Conservation (phyloP, 169 alveolate genomes). For the Cryptosporidium meleagridis region DNA sequence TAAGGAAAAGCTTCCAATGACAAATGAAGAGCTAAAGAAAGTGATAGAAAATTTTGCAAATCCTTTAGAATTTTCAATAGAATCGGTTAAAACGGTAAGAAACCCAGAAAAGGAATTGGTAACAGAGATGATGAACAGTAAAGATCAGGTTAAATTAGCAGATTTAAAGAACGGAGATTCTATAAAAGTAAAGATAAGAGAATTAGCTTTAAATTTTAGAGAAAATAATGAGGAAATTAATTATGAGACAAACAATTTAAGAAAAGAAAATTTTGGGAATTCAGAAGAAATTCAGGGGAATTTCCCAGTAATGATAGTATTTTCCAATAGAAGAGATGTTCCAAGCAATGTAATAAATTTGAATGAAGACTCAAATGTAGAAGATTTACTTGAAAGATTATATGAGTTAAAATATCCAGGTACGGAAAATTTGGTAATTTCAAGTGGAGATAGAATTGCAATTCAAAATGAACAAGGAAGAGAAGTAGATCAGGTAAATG, state of each 20-base stretch:
- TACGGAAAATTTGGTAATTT: not conserved
- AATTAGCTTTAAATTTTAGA: not conserved
- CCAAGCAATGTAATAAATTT: not conserved
- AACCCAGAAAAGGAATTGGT: conserved; percentile 11
- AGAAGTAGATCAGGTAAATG: not conserved
- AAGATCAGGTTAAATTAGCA: not conserved
- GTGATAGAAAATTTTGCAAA: not conserved
- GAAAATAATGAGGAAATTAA: not conserved
- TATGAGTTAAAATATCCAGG: conserved; percentile 10
- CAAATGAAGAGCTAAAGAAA: not conserved
- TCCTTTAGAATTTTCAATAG: conserved; percentile 16
- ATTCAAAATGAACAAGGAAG: conserved; percentile 27
- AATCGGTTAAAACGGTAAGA: conserved; percentile 6
- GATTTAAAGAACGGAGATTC: conserved; percentile 32
- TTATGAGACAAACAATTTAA: not conserved
- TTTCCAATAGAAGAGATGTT: conserved; percentile 6
- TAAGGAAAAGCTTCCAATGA: conserved; percentile 13
- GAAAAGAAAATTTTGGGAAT: not conserved
- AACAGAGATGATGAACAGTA: not conserved
- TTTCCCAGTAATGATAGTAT: conserved; percentile 19
- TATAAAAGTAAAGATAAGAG: conserved; percentile 3
- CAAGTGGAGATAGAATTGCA: not conserved
- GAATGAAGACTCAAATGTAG: not conserved
- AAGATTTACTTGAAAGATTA: not conserved
- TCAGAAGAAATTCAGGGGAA: not conserved